Evolutionary conservation across 2,329 filamentous ascomycete genomes (phyloP), one percentile per base, ranked within the genome.

Genomic region (Xylariaceae sp.): DNA sequence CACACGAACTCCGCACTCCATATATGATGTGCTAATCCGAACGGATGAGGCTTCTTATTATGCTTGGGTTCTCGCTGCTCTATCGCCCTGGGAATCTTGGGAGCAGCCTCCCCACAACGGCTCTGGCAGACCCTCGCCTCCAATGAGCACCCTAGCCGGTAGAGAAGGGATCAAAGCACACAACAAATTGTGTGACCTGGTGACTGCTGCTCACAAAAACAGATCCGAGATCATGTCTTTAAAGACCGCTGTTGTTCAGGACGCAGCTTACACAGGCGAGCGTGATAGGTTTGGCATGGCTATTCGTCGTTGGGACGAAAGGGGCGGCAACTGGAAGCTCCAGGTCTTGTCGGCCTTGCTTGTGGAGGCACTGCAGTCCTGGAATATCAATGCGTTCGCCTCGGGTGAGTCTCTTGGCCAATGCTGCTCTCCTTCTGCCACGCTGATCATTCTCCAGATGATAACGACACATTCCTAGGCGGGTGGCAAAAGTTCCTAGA

Each of bases 91-190:
- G 79, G 53, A 76, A 63, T 52, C 64, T 63, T 44, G 70, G 42
- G 53, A 61, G 42, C 48, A 68, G 52, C 51, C 29, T 39, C 58
- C 33, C 4, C 46, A 59, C 18, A 60, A 56, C 7, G 52, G 55
- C 10, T 65, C 64, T 24, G 60, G 62, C 29, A 82, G 75, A 50
- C 53, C 61, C 14, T 63, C 71, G 3, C 68, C 71, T 14, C 75
- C 80, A 1, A 67, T 77, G 13, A 71, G 79, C 3, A 71, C 72
- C 3, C 63, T 75, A 19, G 80, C 83, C 5, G 80, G 77, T 5
- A 70, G 81, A 19, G 85, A 93, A 53, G 87, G 87, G 5, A 77
- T 94, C 53, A 87, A 83, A 50, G 73, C 80, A 1, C 76, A 83
- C 2, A 94, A 88, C 53, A 92, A 82, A 53, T 63, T 87, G 5